A percentile compares a stretch with the other conserved stretches of the same genome.
Evolutionary conservation across 2,329 filamentous ascomycete species (phyloP).

Genomic region (Aspergillus quadrilineatus): DNA sequence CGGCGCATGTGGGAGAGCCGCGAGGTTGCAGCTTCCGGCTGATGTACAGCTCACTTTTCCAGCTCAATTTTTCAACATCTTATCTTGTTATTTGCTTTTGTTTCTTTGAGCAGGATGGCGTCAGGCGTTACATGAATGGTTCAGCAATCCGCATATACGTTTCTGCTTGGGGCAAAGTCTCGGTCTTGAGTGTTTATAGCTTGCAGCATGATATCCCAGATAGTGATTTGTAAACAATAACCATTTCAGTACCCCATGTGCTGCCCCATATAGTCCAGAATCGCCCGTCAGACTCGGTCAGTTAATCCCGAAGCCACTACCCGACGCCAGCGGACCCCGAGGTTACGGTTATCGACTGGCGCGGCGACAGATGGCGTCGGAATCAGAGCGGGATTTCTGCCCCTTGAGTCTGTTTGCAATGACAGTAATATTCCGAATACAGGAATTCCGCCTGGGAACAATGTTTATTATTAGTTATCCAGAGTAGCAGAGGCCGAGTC

Average conservation of each 20-base stretch:
- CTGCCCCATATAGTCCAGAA: not conserved
- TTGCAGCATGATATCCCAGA: constrained; percentile 2
- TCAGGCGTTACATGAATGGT: not conserved
- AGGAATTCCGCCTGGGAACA: not conserved
- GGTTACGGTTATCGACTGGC: constrained; percentile 23
- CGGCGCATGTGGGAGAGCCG: constrained; percentile 47
- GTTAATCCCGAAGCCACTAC: constrained; percentile 24
- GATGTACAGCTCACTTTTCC: constrained; percentile 11
- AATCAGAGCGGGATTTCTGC: constrained; percentile 10
- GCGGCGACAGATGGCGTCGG: not conserved
- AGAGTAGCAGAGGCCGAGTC: not conserved
- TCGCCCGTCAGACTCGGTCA: constrained; percentile 10
- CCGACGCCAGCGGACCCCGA: constrained; percentile 24
- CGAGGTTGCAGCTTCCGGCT: constrained; percentile 39
- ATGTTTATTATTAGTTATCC: not conserved
- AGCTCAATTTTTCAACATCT: not conserved
- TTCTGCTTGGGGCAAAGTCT: not conserved
- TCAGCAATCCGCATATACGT: constrained; percentile 1
- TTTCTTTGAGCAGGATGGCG: not conserved
- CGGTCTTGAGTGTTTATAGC: not conserved
- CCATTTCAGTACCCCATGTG: not conserved
- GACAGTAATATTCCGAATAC: not conserved
- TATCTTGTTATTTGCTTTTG: not conserved
- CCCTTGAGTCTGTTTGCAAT: not conserved
- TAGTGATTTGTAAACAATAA: not conserved